These are phyloP conservation scores for Hemisphaericaspora xylanilytica DNA, from an alignment of 1,139 yeast species.

Conservation along the genomic window DNA sequence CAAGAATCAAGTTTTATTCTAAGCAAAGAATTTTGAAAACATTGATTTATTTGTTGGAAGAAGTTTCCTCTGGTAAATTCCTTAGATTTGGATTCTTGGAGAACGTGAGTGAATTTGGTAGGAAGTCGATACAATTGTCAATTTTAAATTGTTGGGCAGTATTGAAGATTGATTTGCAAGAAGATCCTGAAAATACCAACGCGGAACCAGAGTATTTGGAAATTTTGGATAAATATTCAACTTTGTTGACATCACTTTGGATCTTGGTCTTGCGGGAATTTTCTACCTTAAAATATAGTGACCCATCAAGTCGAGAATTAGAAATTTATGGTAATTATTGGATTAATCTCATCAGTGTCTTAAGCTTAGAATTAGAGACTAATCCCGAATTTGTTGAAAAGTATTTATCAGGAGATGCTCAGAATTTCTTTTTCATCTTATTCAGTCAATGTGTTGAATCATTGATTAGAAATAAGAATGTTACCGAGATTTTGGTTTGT, in stretches of 20 bases:
- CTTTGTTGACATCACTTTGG: conserved; percentile 74
- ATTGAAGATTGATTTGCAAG: conserved; percentile 51
- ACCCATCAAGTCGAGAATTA: conserved; percentile 47
- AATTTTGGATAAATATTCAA: conserved; percentile 59
- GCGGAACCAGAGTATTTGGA: conserved; percentile 34
- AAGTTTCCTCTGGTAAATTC: conserved; percentile 47
- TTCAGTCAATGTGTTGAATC: conserved; percentile 85
- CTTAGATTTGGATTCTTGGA: conserved; percentile 44
- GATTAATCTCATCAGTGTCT: conserved; percentile 76
- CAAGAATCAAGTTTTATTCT: conserved; percentile 48
- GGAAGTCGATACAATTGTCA: conserved; percentile 64
- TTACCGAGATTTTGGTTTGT: conserved; percentile 49
- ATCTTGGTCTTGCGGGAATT: conserved; percentile 70
- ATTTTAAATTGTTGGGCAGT: conserved; percentile 89
- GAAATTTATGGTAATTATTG: conserved; percentile 65
- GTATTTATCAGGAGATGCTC: conserved; percentile 54
- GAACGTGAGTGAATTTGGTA: conserved; percentile 50
- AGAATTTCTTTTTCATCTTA: conserved; percentile 74
- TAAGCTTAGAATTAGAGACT: conserved; percentile 62
- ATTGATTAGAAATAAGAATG: conserved; percentile 47
- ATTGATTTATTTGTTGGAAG: conserved; percentile 66
- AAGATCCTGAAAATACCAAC: conserved; percentile 23
- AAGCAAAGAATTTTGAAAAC: conserved; percentile 65
- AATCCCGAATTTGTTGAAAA: conserved; percentile 39
- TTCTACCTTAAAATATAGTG: conserved; percentile 62